Evolutionary conservation across 1,139 yeast genomes (phyloP), one percentile per base, ranked within the genome.

Genomic region (Sugiyamaella neomexicana): DNA sequence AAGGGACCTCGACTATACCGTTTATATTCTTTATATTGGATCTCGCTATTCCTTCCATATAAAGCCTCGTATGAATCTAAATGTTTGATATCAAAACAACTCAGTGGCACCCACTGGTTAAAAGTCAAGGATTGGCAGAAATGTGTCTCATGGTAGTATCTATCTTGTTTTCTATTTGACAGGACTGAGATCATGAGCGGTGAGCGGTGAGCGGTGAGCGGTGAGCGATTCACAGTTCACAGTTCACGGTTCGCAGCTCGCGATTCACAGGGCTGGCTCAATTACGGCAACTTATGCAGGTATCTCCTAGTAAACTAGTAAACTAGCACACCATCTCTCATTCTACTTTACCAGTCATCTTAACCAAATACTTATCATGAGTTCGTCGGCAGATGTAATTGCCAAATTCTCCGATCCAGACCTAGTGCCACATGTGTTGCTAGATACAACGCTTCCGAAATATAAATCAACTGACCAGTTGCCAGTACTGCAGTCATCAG

Each of bases 341-440:
- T n/a, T n/a, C n/a, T n/a, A n/a, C n/a, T n/a, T n/a, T n/a, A n/a
- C n/a, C n/a, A n/a, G n/a, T n/a, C n/a, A n/a, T n/a, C n/a, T n/a
- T n/a, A n/a, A n/a, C n/a, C n/a, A n/a, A n/a, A n/a, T n/a, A n/a
- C n/a, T n/a, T n/a, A 5, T 20, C 25, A 39, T 20, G 29, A 39
- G 13, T 17, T 39, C 43, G 2, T 38, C 50, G 6, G 9, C 44
- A 9, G 50, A 46, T 13, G 31, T 40, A 8, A 46, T 46, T n/a
- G 25, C n/a, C 9, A 59, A 57, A 43, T 68, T 70, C 48, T 58
- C 66, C 16, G 66, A 64, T 44, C 60, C 67, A 2, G 65, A 63
- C 15, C 62, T 67, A 23, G 72, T 68, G 4, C 63, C 73, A 5
- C 70, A 68, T 52, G 65, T 61, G 13, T 60, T 57, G 31, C 52